Conservation (phyloP, 371 early-diverging fungal genomes). For the Mortierella sp. region DNA sequence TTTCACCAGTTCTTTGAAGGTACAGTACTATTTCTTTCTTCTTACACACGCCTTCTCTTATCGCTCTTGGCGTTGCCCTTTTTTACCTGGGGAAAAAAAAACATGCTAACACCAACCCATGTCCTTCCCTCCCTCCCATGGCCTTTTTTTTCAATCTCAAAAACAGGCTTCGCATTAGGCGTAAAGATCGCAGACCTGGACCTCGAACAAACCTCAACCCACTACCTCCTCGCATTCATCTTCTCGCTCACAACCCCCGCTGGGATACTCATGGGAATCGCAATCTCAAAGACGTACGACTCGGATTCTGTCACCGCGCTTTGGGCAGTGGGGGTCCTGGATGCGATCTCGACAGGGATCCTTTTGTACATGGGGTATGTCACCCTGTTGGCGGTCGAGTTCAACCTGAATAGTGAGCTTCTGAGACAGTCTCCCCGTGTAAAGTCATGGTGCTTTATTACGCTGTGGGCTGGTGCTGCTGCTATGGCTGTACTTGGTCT, state of each 20-base stretch:
- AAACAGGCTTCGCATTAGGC: conserved; percentile 85
- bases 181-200: conserved; percentile 73
- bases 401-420: conserved; percentile 68
- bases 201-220: conserved; percentile 46
- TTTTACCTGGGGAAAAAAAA: neutral
- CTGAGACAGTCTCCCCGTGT: conserved; percentile 34
- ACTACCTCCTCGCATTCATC: conserved; percentile 59
- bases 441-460: conserved; percentile 59
- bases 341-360: conserved; percentile 86
- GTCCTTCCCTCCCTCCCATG: conserved; percentile 57
- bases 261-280: conserved; percentile 82
- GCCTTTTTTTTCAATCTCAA: conserved; percentile 30
- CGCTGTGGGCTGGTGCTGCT: conserved; percentile 76
- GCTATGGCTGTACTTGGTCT: conserved; percentile 84
- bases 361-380: conserved; percentile 83
- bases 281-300: conserved; percentile 68
- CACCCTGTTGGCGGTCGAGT: conserved; percentile 78
- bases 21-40: conserved; percentile 4
- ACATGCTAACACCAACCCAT: neutral
- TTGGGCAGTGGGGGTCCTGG: conserved; percentile 80
- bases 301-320: conserved; percentile 65
- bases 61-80: too few relatives aligned
- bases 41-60: neutral
- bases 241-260: conserved; percentile 79
- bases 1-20: conserved; percentile 79